These are phyloP conservation scores for Naganishia vaughanmartiniae DNA, from an alignment of 768 basidiomycete genomes.

Conservation along the genomic window DNA sequence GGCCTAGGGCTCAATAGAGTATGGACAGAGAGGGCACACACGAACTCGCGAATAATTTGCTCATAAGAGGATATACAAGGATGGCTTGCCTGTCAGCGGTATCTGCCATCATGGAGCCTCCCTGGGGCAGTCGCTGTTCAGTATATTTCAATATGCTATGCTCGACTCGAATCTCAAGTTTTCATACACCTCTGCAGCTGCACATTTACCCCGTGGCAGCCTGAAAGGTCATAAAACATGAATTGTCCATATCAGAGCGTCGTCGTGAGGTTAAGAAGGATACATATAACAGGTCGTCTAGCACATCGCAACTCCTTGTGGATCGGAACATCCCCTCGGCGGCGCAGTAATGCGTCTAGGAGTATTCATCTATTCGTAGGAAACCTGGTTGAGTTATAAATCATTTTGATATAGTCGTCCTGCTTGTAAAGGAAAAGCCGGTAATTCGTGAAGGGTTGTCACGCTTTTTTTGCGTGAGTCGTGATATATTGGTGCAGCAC, in stretches of 20 bases:
- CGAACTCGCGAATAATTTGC: no score
- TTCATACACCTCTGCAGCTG: background rate
- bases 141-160: no score
- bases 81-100: no score
- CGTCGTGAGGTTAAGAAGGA: background rate
- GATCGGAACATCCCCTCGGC: background rate
- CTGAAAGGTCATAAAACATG: background rate
- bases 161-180: no score
- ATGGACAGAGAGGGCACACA: no score
- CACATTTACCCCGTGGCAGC: background rate
- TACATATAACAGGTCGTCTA: conserved; percentile 13
- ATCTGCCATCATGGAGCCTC: no score
- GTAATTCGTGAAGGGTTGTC: conserved; percentile 20
- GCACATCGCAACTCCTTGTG: background rate
- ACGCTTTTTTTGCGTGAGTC: background rate
- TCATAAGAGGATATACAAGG: no score
- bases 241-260: conserved; percentile 25
- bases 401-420: conserved; percentile 18
- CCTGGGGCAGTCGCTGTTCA: no score
- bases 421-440: conserved; percentile 12
- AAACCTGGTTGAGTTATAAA: conserved; percentile 13
- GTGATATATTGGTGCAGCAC: background rate
- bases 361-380: conserved; percentile 21
- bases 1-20: no score
- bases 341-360: conserved; percentile 8